Conservation (phyloP, 495 filamentous ascomycete genomes). For the Pyronema omphalodes region DNA sequence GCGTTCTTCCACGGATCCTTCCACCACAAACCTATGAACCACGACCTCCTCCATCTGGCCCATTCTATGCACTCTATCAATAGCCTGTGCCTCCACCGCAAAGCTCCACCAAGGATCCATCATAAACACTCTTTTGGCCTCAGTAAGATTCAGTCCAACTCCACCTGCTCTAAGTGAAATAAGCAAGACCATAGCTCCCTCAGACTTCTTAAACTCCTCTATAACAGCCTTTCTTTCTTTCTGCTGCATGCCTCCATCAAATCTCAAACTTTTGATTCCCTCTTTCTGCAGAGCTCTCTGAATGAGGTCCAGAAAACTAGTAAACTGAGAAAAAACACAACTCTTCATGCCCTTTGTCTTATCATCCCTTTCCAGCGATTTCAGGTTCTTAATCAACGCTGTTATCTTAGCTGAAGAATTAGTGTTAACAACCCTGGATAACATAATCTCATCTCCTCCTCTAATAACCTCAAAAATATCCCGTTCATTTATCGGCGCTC, state of each 20-base stretch:
- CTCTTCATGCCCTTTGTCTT: slow-evolving; percentile 49
- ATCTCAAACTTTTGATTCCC: slow-evolving; percentile 60
- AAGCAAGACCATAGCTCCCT: slow-evolving; percentile 45
- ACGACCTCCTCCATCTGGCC: slow-evolving; percentile 74
- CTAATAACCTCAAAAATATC: slow-evolving; percentile 78
- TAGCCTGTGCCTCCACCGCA: slow-evolving; percentile 89
- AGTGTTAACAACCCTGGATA: slow-evolving; percentile 54
- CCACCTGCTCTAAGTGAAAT: slow-evolving; percentile 80
- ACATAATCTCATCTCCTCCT: slow-evolving; percentile 41
- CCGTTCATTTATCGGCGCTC: slow-evolving; percentile 57
- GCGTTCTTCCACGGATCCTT: slow-evolving; percentile 79
- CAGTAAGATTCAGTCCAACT: slow-evolving; percentile 82
- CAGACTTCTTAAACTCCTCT: slow-evolving; percentile 41
- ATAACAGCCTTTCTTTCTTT: slow-evolving; percentile 63
- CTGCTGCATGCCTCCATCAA: slow-evolving; percentile 82
- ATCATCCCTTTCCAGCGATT: slow-evolving; percentile 38
- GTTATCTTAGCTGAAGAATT: slow-evolving; percentile 78
- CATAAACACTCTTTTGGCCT: slow-evolving; percentile 78
- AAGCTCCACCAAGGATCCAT: slow-evolving; percentile 99
- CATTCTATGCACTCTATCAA: slow-evolving; percentile 98
- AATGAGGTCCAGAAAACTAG: slow-evolving; percentile 84
- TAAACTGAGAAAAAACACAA: slow-evolving; percentile 92
- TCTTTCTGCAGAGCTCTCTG: slow-evolving; percentile 44
- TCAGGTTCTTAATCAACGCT: slow-evolving; percentile 55
- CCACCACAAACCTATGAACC: slow-evolving; percentile 71